Evolutionary conservation across 2,329 filamentous ascomycete genomes (phyloP).

Genomic region (Aspergillus sp.): DNA sequence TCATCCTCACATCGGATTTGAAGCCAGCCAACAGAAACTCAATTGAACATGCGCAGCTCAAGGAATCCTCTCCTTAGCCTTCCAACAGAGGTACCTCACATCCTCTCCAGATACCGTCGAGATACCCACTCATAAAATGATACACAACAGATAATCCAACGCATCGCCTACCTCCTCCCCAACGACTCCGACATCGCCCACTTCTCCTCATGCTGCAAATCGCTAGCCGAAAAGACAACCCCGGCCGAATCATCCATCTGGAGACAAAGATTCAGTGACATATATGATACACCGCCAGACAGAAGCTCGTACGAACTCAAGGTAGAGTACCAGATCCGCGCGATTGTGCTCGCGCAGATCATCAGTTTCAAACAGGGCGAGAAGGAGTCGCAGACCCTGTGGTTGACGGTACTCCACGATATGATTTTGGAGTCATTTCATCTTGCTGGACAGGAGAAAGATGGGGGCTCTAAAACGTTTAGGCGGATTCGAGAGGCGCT

Average conservation of each 20-base stretch:
- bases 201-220: slow-evolving; percentile 26
- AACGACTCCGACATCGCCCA: slow-evolving; percentile 30
- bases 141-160: slow-evolving; percentile 27
- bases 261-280: slow-evolving; percentile 29
- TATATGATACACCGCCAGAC: slow-evolving; percentile 30
- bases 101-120: neutral
- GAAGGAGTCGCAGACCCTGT: slow-evolving; percentile 22
- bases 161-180: slow-evolving; percentile 26
- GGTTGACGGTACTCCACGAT: slow-evolving; percentile 29
- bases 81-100: slow-evolving; percentile 11
- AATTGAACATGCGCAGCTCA: neutral
- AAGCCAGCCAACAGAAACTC: neutral
- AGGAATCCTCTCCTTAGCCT: slow-evolving; percentile 3
- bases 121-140: neutral
- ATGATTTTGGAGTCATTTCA: slow-evolving; percentile 26
- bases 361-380: slow-evolving; percentile 27
- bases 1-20: neutral
- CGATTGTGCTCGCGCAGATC: slow-evolving; percentile 28
- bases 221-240: slow-evolving; percentile 22
- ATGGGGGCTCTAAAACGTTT: slow-evolving; percentile 21
- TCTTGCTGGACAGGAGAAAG: neutral
- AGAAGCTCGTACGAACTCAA: slow-evolving; percentile 23
- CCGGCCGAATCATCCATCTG: slow-evolving; percentile 31
- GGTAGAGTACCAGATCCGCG: slow-evolving; percentile 34
- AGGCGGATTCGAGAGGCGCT: slow-evolving; percentile 19